Conservation (phyloP, 805 yeast species). For the Nakazawaea sp. region DNA sequence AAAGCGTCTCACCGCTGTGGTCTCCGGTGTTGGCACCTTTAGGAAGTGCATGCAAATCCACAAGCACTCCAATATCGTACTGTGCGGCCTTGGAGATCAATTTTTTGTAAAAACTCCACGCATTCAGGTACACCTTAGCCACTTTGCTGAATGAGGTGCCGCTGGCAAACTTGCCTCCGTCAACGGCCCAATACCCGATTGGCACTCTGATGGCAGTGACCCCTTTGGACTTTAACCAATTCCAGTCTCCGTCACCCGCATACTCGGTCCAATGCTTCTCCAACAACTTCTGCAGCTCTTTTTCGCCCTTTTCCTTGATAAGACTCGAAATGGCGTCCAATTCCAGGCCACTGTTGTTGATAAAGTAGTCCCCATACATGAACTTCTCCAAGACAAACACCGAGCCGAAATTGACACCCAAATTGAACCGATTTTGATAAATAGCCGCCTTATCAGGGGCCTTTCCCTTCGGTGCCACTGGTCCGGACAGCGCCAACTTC, state of each 20-base stretch:
- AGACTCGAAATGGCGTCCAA: slow-evolving; percentile 58
- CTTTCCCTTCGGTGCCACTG: slow-evolving; percentile 27
- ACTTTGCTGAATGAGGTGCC: slow-evolving; percentile 58
- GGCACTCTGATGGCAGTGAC: slow-evolving; percentile 85
- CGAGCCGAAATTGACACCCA: slow-evolving; percentile 84
- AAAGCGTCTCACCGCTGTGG: slow-evolving; percentile 69
- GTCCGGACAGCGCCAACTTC: slow-evolving; percentile 16
- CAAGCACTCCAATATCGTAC: slow-evolving; percentile 62
- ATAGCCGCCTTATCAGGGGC: slow-evolving; percentile 37
- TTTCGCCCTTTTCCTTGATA: slow-evolving; percentile 42
- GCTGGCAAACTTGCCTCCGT: slow-evolving; percentile 47
- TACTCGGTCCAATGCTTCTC: slow-evolving; percentile 64
- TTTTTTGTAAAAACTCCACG: slow-evolving; percentile 61
- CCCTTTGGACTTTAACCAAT: slow-evolving; percentile 57
- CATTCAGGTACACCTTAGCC: slow-evolving; percentile 52
- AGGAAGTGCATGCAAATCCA: slow-evolving; percentile 87
- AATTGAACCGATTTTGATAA: slow-evolving; percentile 55
- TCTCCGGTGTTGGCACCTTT: slow-evolving; percentile 87
- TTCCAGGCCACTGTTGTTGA: slow-evolving; percentile 57
- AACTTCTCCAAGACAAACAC: slow-evolving; percentile 76
- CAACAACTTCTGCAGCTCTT: slow-evolving; percentile 43
- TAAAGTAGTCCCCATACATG: slow-evolving; percentile 60
- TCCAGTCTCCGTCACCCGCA: slow-evolving; percentile 69
- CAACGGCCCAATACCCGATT: slow-evolving; percentile 86
- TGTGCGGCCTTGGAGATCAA: slow-evolving; percentile 54